Conservation (phyloP, 208 protist genomes). For the Trypanosoma platydactyli region DNA sequence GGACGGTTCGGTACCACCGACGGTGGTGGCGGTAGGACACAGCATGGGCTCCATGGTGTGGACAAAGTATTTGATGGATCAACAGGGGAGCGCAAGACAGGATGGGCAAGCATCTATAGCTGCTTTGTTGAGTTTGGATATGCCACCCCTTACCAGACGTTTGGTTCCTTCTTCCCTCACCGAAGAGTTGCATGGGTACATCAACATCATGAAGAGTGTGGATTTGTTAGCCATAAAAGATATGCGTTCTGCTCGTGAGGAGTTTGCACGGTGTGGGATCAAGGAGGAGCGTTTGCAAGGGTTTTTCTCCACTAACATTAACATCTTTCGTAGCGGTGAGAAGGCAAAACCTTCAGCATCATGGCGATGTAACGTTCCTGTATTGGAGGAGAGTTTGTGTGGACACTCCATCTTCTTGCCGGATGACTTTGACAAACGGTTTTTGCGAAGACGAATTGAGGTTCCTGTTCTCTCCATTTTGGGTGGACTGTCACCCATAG, state of each 20-base stretch:
- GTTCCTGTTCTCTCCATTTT: slow-evolving; percentile 57
- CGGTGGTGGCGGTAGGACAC: slow-evolving; percentile 53
- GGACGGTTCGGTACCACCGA: slow-evolving; percentile 1
- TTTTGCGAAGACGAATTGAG: background rate
- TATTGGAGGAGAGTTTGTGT: slow-evolving; percentile 40
- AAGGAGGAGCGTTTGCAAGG: slow-evolving; percentile 39
- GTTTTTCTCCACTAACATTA: slow-evolving; percentile 55
- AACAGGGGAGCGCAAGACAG: background rate
- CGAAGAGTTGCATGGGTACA: slow-evolving; percentile 33
- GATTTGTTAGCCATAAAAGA: slow-evolving; percentile 36
- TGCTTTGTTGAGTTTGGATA: slow-evolving; percentile 54
- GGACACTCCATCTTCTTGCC: slow-evolving; percentile 43
- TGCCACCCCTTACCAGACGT: slow-evolving; percentile 42
- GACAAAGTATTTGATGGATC: slow-evolving; percentile 50
- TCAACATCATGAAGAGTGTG: slow-evolving; percentile 46
- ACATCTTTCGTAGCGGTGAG: slow-evolving; percentile 21
- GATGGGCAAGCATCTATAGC: slow-evolving; percentile 8
- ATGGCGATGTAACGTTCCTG: slow-evolving; percentile 59
- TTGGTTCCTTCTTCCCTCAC: slow-evolving; percentile 31
- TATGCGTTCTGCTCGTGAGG: slow-evolving; percentile 44
- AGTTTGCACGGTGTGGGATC: slow-evolving; percentile 58
- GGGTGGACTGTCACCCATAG: slow-evolving; percentile 48
- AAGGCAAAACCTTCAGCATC: slow-evolving; percentile 1
- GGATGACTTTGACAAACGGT: slow-evolving; percentile 2
- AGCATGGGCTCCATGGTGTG: slow-evolving; percentile 66